Conservation (phyloP, 2,329 filamentous ascomycete genomes). For the Aspergillus candidus region DNA sequence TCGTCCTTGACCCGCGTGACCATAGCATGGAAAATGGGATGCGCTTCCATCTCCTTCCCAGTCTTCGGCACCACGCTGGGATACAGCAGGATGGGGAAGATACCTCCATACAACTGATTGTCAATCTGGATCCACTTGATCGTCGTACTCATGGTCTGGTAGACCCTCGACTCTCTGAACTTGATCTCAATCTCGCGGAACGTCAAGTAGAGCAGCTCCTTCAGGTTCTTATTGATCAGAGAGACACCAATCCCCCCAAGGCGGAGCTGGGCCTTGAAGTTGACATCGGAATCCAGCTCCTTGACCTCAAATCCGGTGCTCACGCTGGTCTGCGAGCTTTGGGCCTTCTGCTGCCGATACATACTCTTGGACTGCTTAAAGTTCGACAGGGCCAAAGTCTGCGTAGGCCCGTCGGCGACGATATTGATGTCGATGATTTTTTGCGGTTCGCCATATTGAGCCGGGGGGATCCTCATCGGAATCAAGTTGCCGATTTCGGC, state of each 20-base stretch:
- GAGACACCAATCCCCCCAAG: conserved; percentile 89
- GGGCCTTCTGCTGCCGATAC: conserved; percentile 61
- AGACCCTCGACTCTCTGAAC: conserved; percentile 86
- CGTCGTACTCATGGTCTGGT: conserved; percentile 82
- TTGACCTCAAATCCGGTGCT: conserved; percentile 86
- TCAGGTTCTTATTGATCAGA: conserved; percentile 84
- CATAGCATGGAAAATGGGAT: conserved; percentile 88
- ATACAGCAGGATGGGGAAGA: conserved; percentile 96
- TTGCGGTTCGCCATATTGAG: conserved; percentile 55
- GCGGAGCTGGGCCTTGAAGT: conserved; percentile 80
- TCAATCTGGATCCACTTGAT: conserved; percentile 99
- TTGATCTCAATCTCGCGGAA: conserved; percentile 86
- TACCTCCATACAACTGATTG: conserved; percentile 95
- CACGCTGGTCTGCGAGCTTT: conserved; percentile 53
- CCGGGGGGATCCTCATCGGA: conserved; percentile 78
- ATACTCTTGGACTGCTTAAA: conserved; percentile 89
- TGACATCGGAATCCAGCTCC: conserved; percentile 78
- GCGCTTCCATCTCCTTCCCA: conserved; percentile 89
- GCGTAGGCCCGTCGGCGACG: conserved; percentile 87
- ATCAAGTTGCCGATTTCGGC: conserved; percentile 95
- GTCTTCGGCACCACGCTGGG: conserved; percentile 97
- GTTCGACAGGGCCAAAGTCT: conserved; percentile 89
- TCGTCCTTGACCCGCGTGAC: conserved; percentile 95
- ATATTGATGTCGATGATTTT: conserved; percentile 98
- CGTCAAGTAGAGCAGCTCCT: conserved; percentile 88